A percentile compares a stretch with the other conserved stretches of the same genome.
Evolutionary conservation across 768 basidiomycete species (phyloP).

Genomic region (Collybiopsis confluens): DNA sequence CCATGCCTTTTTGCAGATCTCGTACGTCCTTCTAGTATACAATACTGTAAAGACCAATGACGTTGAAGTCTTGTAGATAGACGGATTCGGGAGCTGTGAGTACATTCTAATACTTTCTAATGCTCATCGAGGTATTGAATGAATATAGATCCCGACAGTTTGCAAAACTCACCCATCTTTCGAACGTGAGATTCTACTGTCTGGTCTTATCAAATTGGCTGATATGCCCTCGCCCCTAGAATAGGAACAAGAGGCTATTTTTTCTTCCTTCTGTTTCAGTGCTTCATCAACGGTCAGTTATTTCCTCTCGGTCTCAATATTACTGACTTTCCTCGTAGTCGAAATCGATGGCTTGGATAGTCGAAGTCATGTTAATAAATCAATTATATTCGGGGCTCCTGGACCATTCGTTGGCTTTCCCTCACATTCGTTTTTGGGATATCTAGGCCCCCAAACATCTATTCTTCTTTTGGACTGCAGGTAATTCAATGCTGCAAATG

Average conservation of each 20-base stretch:
- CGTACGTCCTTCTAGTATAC: conserved; percentile 71
- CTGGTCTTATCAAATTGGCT: not conserved
- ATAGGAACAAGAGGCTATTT: conserved; percentile 87
- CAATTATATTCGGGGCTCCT: conserved; percentile 65
- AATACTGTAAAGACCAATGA: too few relatives aligned
- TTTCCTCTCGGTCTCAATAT: not conserved
- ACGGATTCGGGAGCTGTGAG: conserved; percentile 4
- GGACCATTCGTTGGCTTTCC: conserved; percentile 80
- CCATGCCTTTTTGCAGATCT: conserved; percentile 30
- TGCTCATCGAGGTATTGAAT: conserved; percentile 4
- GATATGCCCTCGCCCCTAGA: conserved; percentile 28
- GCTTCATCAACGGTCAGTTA: conserved; percentile 72
- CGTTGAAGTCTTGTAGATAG: too few relatives aligned
- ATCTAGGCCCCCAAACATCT: conserved; percentile 72
- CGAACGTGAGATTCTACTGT: conserved; percentile 39
- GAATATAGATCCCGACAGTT: conserved; percentile 69
- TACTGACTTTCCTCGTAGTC: conserved; percentile 33
- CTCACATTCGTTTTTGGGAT: conserved; percentile 79
- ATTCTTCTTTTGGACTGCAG: conserved; percentile 82
- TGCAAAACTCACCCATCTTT: conserved; percentile 73
- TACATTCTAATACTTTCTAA: not conserved
- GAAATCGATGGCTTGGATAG: conserved; percentile 73
- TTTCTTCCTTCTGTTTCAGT: conserved; percentile 92
- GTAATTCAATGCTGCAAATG: too few relatives aligned
- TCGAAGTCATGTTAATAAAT: conserved; percentile 59